These are phyloP conservation scores for Talaromyces stipitatus DNA, from an alignment of 495 filamentous ascomycete species.

Conservation along the genomic window DNA sequence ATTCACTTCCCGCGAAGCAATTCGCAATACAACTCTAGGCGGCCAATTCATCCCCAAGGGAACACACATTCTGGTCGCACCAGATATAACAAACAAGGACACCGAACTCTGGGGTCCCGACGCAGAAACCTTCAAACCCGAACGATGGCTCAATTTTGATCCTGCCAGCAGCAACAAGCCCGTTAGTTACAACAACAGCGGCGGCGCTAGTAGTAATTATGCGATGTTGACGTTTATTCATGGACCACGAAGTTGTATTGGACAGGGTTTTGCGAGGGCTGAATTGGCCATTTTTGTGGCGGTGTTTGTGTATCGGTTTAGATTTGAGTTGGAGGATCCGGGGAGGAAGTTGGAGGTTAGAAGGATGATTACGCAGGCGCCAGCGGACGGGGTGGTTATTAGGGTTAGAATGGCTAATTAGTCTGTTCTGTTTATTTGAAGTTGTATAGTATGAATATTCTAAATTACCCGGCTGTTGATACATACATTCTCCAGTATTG, in stretches of 20 bases:
- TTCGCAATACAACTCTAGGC: slow-evolving; percentile 54
- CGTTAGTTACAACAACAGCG: slow-evolving; percentile 22
- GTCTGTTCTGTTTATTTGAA: too few relatives aligned
- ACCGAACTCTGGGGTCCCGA: slow-evolving; percentile 75
- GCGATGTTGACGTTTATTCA: slow-evolving; percentile 79
- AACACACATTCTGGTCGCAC: slow-evolving; percentile 41
- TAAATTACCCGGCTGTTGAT: too few relatives aligned
- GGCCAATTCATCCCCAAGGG: slow-evolving; percentile 48
- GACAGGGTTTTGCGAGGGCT: slow-evolving; percentile 68
- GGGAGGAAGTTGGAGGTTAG: slow-evolving; percentile 52
- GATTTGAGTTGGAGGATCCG: slow-evolving; percentile 54
- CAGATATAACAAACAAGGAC: slow-evolving; percentile 61
- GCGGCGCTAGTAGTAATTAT: slow-evolving; percentile 54
- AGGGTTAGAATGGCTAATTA: slow-evolving; percentile 30
- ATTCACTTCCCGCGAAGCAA: slow-evolving; percentile 55
- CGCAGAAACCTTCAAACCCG: slow-evolving; percentile 71
- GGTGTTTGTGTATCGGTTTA: slow-evolving; percentile 60
- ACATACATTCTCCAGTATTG: too few relatives aligned
- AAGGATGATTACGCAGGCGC: slow-evolving; percentile 53
- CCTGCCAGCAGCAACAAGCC: slow-evolving; percentile 10
- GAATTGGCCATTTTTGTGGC: slow-evolving; percentile 83
- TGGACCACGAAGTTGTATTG: slow-evolving; percentile 77
- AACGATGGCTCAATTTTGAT: slow-evolving; percentile 61
- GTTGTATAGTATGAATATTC: too few relatives aligned
- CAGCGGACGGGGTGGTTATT: slow-evolving; percentile 55